Evolutionary conservation across 2,329 filamentous ascomycete genomes (phyloP), one percentile per base, ranked within the genome.

Genomic region (Hypoxylon sp.): DNA sequence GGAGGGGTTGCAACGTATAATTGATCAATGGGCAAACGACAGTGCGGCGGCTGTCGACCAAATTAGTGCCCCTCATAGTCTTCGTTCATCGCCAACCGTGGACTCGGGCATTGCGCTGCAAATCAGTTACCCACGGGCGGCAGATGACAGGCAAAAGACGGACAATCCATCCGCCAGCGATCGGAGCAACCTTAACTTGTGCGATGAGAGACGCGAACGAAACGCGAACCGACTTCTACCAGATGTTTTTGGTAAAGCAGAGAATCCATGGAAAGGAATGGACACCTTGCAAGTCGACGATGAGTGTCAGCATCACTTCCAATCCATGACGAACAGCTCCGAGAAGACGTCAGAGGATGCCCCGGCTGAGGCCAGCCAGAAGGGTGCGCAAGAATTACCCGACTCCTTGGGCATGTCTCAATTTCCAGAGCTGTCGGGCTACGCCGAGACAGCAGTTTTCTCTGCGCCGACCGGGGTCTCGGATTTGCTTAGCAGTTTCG

Each of bases 1-100:
- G 13, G 69, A 73, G 6, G 71, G 67, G 13, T 29, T 73, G 55
- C 64, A 70, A 44, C 55, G 50, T 10, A 73, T 73, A 44, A 65
- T 71, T 14, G 71, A 73, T 19, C 64, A 70, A 42, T 73, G 69
- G 66, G 63, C 57, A n/a, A 70, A 35, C 10, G 70, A 71, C 10
- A 70, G 22, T 14, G 59, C 65, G 24, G 57, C 42, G 5, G 62
- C 65, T 6, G 22, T 54, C 9, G 62, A 58, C 11, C 57, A 39
- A 51, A 26, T 17, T 10, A 62, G 59, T 26, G 44, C 33, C 22
- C 24, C 58, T 52, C 65, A 68, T 29, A 68, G 65, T 24, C 54
- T 47, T 47, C 68, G 53, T 6, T 60, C 65, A 22, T 68, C 68
- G 1, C 63, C 58, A 24, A 70, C 68, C 3, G 39, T 68, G 1